phyloP scores from a whole-genome alignment of 768 basidiomycete genomes.

The Panus rudis region DNA sequence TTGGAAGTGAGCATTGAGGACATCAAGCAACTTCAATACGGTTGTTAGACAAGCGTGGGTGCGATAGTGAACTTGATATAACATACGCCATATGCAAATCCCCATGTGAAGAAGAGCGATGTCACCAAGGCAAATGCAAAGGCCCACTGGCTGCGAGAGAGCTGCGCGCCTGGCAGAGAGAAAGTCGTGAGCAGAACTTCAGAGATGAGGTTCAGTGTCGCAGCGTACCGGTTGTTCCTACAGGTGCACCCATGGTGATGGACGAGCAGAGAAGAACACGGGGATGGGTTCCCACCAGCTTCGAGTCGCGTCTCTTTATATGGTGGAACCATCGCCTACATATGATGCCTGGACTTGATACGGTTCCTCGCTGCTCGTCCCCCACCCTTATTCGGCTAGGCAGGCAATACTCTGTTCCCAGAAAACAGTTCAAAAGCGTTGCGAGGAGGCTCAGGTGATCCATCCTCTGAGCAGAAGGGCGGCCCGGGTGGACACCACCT shows the following conservation, averaged over 20 bases:
- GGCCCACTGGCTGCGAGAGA: slow-evolving; percentile 39
- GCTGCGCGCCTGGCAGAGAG: slow-evolving; percentile 30
- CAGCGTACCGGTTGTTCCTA: slow-evolving; percentile 36
- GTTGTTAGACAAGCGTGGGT: slow-evolving; percentile 17
- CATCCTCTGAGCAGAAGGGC: too few species aligned
- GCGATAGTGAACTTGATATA: slow-evolving; percentile 14
- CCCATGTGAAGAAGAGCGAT: slow-evolving; percentile 74
- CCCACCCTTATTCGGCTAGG: too few species aligned
- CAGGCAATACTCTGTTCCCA: too few species aligned
- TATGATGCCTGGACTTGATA: too few species aligned
- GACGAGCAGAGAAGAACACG: background rate
- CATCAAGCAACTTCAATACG: slow-evolving; percentile 48
- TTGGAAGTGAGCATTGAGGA: slow-evolving; percentile 71
- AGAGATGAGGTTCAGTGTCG: too few species aligned
- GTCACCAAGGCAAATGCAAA: slow-evolving; percentile 66
- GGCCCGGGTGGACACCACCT: too few species aligned
- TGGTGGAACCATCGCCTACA: too few species aligned
- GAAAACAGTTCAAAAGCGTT: too few species aligned
- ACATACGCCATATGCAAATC: slow-evolving; percentile 59
- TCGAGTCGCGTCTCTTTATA: too few species aligned
- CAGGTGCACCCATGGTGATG: slow-evolving; percentile 27
- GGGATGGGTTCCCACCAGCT: background rate
- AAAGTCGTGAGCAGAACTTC: too few species aligned
- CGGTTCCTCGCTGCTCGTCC: too few species aligned
- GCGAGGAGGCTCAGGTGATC: too few species aligned